Evolutionary conservation across 2,329 filamentous ascomycete species (phyloP).

Genomic region (Penicillium verrucosum): DNA sequence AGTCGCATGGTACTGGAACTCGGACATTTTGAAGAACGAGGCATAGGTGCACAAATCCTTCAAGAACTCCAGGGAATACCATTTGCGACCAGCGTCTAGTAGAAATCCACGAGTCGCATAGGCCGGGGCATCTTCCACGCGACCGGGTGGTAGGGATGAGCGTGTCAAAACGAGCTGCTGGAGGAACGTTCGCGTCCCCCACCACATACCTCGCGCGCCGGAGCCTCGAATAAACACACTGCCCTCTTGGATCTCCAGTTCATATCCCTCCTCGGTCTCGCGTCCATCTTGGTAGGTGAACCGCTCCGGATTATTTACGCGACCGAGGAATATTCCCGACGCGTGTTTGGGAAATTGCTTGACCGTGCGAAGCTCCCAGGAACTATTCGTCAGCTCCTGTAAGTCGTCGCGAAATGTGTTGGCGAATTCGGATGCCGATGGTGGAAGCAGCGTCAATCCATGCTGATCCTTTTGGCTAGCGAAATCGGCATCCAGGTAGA

Average conservation of each 20-base stretch:
- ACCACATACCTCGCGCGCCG: slow-evolving; percentile 56
- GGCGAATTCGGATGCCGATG: slow-evolving; percentile 50
- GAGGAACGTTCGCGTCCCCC: slow-evolving; percentile 56
- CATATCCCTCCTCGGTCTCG: slow-evolving; percentile 51
- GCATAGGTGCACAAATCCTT: slow-evolving; percentile 59
- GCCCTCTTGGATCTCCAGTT: slow-evolving; percentile 38
- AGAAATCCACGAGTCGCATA: slow-evolving; percentile 51
- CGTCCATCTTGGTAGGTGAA: slow-evolving; percentile 50
- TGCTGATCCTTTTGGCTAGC: slow-evolving; percentile 41
- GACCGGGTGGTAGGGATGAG: slow-evolving; percentile 42
- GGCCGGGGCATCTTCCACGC: slow-evolving; percentile 50
- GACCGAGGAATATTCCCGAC: slow-evolving; percentile 46
- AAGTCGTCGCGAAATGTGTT: slow-evolving; percentile 48
- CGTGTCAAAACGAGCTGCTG: slow-evolving; percentile 49
- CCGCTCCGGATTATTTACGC: slow-evolving; percentile 13
- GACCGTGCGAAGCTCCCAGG: slow-evolving; percentile 44
- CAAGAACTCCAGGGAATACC: slow-evolving; percentile 54
- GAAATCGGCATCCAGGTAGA: slow-evolving; percentile 44
- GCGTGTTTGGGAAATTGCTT: slow-evolving; percentile 31
- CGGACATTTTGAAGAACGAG: slow-evolving; percentile 61
- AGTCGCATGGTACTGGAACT: slow-evolving; percentile 57
- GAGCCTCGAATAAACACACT: slow-evolving; percentile 50
- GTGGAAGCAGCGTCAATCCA: slow-evolving; percentile 53
- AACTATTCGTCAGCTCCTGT: slow-evolving; percentile 37
- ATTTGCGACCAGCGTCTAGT: slow-evolving; percentile 56